Base-by-base conservation (phyloP, 768 basidiomycete genomes). In the Lactifluus piperatus region DNA sequence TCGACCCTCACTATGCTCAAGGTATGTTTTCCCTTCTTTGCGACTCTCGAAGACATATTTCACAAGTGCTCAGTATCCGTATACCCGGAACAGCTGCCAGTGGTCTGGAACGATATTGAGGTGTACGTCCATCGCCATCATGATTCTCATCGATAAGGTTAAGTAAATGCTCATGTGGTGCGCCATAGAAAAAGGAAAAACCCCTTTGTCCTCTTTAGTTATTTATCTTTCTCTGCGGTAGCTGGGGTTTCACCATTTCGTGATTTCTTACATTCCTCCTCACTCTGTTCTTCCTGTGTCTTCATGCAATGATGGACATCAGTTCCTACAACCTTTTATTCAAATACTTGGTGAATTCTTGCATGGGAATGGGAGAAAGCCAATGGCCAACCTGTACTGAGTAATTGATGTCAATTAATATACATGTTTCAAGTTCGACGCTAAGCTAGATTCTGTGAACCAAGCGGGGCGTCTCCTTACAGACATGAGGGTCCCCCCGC, bases 1-100 rank as follows among this genome's bases (percentile, higher is more conserved):
- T 78, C 6, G 78, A 79, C 54, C 78, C 78, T 7, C 78, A 79
- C 64, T 79, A 79, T 79, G 78, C 70, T 79, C 18, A 79, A 79
- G 73, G 77, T 74, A 29, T 54, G 66, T 54, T 5, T 45, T 41
- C 11, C 20, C 22, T 53, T 26, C 11, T 30, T 50, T 5, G 5
- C 6, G 14, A 1, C 18, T 18, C 14, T 20, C 26, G 32, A 7
- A 20, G 41, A 7, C 32, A 18, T n/a, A 34, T 54, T 43, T 9
- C n/a, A 54, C 37, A 2, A 8, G 14, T 36, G 2, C 34, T 3
- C 32, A 74, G 73, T 75, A 76, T 59, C 65, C 69, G 11, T 72
- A 76, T 20, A 63, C 53, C 18, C 71, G 68, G 2, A 64, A 71
- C 22, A 68, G 67, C 30, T 74, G 73, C n/a, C n/a, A n/a, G n/a